Base-by-base conservation (phyloP, 75 land plant species). In the Sequoiadendron giganteum region DNA sequence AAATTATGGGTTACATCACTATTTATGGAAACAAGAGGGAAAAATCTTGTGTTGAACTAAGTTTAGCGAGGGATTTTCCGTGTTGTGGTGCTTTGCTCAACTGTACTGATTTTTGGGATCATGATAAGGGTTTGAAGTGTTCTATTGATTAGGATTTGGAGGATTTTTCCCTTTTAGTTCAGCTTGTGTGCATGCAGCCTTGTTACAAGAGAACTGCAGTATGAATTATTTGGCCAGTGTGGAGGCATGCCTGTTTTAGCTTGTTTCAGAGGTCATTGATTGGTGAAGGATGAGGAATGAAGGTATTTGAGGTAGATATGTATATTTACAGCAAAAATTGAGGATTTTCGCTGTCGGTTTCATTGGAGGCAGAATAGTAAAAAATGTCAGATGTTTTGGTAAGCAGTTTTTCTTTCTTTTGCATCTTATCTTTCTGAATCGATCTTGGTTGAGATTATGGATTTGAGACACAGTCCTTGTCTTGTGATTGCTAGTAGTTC, bases 161-260 rank as follows among this genome's bases (percentile, higher is more conserved):
- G 52, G 52, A 1, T 21, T 82, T 82, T 82, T 82, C 13, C 84
- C 84, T 28, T 45, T 82, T 40, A 45, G 28, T 39, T 82, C 84
- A 4, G 15, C 84, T 28, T 25, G 13, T 28, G 42, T 82, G 3
- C 84, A 47, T 19, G 52, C 84, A 30, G 32, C 84, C 8, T 82
- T 82, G 84, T 42, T 82, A n/a, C 52, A 82, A 28, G 34, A 82
- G 25, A 10, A 21, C 5, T 82, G 84, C 84, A 82, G 11, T 43
- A 14, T 82, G 19, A 52, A 82, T 11, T 82, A 82, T 47, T 82
- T 82, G 84, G 84, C 49, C 28, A 43, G 52, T 82, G 84, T 82
- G 84, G 84, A 82, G 84, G 13, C 49, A 1, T 10, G 14, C 47
- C 32, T 82, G 48, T 45, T 82, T 52, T 34, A 47, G 42, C 42